Percentiles rank a stretch among this genome's conserved stretches.
These are phyloP conservation scores for Ophiobolus disseminans DNA, from an alignment of 2,329 filamentous ascomycete species.

Conservation along the genomic window DNA sequence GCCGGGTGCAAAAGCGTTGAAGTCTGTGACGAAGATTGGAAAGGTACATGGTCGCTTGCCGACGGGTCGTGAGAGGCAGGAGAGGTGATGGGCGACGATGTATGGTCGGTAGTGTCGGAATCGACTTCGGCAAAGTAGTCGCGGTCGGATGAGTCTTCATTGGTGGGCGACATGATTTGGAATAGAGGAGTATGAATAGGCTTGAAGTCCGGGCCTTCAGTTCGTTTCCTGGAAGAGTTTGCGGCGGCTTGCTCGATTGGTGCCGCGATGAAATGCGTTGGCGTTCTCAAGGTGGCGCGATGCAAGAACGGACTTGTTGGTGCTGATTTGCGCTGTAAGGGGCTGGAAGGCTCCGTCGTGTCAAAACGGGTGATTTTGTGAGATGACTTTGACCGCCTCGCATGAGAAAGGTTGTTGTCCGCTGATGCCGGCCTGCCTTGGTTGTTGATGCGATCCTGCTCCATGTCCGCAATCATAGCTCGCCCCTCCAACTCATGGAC, in stretches of 20 bases:
- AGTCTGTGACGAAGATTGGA: constrained; percentile 15
- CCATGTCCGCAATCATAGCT: constrained; percentile 71
- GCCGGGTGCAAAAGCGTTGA: constrained; percentile 36
- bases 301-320: constrained; percentile 26
- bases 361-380: constrained; percentile 33
- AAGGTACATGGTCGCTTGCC: constrained; percentile 14
- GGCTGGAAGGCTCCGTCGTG: constrained; percentile 26
- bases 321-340: constrained; percentile 21
- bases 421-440: constrained; percentile 56
- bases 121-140: constrained; percentile 41
- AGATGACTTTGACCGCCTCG: constrained; percentile 21
- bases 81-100: constrained; percentile 39
- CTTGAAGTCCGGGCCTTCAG: neutral
- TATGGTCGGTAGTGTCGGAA: constrained; percentile 42
- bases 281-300: constrained; percentile 15
- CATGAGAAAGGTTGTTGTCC: constrained; percentile 25
- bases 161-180: constrained; percentile 40
- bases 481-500: constrained; percentile 72
- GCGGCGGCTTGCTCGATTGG: constrained; percentile 22
- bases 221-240: constrained; percentile 9
- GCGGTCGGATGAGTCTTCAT: constrained; percentile 39
- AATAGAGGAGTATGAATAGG: constrained; percentile 13
- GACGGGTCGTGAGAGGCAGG: constrained; percentile 34
- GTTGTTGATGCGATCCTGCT: neutral
- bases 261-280: constrained; percentile 8